These are phyloP conservation scores for Lentinula raphanica DNA, from an alignment of 768 basidiomycete genomes.

Conservation along the genomic window DNA sequence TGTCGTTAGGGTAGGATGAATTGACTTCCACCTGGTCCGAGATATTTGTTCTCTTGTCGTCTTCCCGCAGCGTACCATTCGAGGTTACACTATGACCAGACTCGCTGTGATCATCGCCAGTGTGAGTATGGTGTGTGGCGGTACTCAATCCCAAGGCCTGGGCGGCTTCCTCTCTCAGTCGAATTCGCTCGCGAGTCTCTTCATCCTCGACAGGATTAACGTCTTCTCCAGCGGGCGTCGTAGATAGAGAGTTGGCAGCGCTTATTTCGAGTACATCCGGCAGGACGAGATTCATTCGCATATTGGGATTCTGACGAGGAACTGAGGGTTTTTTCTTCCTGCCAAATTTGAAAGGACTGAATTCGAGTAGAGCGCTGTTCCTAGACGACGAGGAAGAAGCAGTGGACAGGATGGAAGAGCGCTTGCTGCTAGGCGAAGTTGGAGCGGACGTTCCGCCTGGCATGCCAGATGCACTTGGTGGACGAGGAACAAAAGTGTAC, in stretches of 20 bases:
- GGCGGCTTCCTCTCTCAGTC: constrained; percentile 71
- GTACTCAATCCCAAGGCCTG: constrained; percentile 62
- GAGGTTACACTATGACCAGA: neutral
- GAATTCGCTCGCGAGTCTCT: constrained; percentile 69
- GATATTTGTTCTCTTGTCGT: neutral
- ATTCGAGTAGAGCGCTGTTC: neutral
- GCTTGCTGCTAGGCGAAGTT: constrained; percentile 2
- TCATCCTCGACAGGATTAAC: constrained; percentile 28
- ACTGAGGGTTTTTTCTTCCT: neutral
- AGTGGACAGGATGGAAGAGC: neutral
- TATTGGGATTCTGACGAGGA: neutral
- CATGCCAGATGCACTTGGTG: constrained; percentile 3
- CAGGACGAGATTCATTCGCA: constrained; percentile 40
- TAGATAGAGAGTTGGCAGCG: constrained; percentile 22
- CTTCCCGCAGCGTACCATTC: constrained; percentile 1
- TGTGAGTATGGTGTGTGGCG: constrained; percentile 32
- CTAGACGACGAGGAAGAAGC: neutral
- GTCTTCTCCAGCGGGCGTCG: constrained; percentile 1
- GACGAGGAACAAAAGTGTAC: constrained; percentile 2
- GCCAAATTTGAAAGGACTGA: constrained; percentile 2
- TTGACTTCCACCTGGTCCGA: neutral
- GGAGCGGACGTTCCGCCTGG: neutral
- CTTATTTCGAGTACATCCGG: constrained; percentile 74
- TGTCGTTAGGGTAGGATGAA: neutral
- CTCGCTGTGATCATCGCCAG: neutral